These are phyloP conservation scores for Bipolaris gigantea DNA, from an alignment of 2,329 filamentous ascomycete species.

Conservation along the genomic window DNA sequence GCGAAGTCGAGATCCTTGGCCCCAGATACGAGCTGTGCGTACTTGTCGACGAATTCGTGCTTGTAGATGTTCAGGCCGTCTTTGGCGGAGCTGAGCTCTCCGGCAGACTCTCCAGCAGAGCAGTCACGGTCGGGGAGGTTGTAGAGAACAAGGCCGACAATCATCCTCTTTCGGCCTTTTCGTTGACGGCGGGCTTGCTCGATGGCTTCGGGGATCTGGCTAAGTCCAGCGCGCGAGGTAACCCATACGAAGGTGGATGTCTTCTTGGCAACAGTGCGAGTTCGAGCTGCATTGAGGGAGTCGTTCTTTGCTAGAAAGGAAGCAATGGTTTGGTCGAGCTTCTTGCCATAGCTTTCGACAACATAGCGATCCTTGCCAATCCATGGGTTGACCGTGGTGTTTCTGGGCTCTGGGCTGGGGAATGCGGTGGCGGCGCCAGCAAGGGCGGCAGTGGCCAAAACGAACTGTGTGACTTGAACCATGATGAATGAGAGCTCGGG, in stretches of 20 bases:
- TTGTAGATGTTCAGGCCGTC: constrained; percentile 32
- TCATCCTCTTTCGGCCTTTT: constrained; percentile 22
- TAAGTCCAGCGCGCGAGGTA: constrained; percentile 24
- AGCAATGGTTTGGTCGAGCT: constrained; percentile 31
- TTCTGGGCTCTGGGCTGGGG: constrained; percentile 11
- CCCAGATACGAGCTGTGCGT: constrained; percentile 26
- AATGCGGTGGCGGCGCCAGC: constrained; percentile 21
- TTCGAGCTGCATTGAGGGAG: constrained; percentile 30
- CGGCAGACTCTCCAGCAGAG: constrained; percentile 74
- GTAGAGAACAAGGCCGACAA: constrained; percentile 71
- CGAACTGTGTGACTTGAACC: constrained; percentile 29
- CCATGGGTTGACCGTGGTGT: constrained; percentile 25
- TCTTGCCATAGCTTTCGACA: constrained; percentile 26
- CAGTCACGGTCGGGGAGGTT: constrained; percentile 87
- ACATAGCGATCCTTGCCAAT: constrained; percentile 30
- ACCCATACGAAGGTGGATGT: constrained; percentile 35
- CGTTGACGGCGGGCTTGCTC: constrained; percentile 27
- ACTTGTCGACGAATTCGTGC: constrained; percentile 33
- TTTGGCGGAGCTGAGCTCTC: constrained; percentile 75
- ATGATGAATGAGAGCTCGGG: constrained; percentile 15
- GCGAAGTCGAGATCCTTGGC: constrained; percentile 34
- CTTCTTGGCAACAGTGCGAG: constrained; percentile 31
- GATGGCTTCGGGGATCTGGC: constrained; percentile 25
- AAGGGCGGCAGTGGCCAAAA: constrained; percentile 26
- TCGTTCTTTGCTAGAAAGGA: constrained; percentile 28